Conservation (phyloP, 768 basidiomycete species). For the Tricholoma hemisulphureum region DNA sequence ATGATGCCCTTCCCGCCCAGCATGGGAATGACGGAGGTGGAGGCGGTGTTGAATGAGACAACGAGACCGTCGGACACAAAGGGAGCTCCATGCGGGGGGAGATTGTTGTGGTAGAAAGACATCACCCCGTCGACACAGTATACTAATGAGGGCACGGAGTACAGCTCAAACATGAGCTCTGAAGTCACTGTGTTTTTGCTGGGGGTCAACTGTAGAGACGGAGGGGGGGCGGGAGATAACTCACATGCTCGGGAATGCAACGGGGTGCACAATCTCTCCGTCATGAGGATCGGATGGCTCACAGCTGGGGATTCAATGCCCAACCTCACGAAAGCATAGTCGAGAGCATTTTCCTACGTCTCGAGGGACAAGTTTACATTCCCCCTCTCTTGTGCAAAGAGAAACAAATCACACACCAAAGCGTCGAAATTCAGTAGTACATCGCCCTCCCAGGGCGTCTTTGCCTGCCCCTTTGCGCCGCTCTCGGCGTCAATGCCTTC, state of each 20-base stretch:
- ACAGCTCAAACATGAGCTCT: constrained; percentile 94
- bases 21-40: constrained; percentile 88
- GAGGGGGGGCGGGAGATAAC: constrained; percentile 29
- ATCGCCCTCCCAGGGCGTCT: constrained; percentile 92
- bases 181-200: constrained; percentile 67
- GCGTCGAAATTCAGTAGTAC: constrained; percentile 89
- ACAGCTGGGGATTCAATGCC: constrained; percentile 76
- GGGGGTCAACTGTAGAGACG: constrained; percentile 2
- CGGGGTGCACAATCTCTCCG: constrained; percentile 86
- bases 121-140: constrained; percentile 90
- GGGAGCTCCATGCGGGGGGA: constrained; percentile 27
- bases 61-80: constrained; percentile 75
- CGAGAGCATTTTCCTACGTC: constrained; percentile 87
- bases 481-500: constrained; percentile 85
- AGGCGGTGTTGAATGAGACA: constrained; percentile 88
- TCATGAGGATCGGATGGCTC: constrained; percentile 90
- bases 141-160: constrained; percentile 78
- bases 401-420: constrained; percentile 86
- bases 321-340: constrained; percentile 86
- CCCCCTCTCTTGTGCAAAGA: constrained; percentile 7
- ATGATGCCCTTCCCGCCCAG: constrained; percentile 79
- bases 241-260: constrained; percentile 82
- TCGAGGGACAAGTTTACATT: constrained; percentile 24
- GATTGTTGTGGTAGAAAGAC: constrained; percentile 86
- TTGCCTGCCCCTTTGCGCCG: constrained; percentile 73